phyloP scores from a whole-genome alignment of 2,329 filamentous ascomycete species.

The Fusarium sublunatum region DNA sequence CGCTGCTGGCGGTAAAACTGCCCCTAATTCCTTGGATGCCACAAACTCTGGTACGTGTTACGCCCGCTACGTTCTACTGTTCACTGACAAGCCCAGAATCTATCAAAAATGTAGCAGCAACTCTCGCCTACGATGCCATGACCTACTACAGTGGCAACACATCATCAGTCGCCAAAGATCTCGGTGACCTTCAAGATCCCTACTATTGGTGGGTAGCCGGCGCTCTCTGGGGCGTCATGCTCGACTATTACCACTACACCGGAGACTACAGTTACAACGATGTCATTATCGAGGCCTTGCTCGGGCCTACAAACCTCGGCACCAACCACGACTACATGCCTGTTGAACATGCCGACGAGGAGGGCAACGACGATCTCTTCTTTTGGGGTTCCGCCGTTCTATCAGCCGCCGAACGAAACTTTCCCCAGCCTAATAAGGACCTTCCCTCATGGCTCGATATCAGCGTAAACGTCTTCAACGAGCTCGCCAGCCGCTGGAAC shows the following conservation, averaged over 20 bases:
- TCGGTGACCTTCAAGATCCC: slow-evolving; percentile 72
- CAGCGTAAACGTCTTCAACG: slow-evolving; percentile 77
- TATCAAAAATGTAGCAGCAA: slow-evolving; percentile 69
- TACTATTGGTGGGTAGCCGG: slow-evolving; percentile 78
- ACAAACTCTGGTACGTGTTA: slow-evolving; percentile 30
- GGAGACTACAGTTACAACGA: slow-evolving; percentile 71
- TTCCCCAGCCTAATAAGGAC: slow-evolving; percentile 67
- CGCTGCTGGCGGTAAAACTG: slow-evolving; percentile 27
- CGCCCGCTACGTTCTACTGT: neutral
- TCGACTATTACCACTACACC: slow-evolving; percentile 77
- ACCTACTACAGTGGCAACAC: slow-evolving; percentile 73
- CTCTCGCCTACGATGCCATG: slow-evolving; percentile 70
- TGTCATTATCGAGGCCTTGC: slow-evolving; percentile 67
- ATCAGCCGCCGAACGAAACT: slow-evolving; percentile 75
- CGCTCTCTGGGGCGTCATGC: slow-evolving; percentile 73
- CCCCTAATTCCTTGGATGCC: slow-evolving; percentile 37
- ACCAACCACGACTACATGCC: slow-evolving; percentile 70
- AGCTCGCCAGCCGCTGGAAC: slow-evolving; percentile 77
- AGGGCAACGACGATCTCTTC: slow-evolving; percentile 80
- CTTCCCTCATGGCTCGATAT: slow-evolving; percentile 75
- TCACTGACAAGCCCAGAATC: slow-evolving; percentile 60
- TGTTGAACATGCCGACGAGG: slow-evolving; percentile 64
- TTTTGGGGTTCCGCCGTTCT: slow-evolving; percentile 79
- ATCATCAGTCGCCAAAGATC: slow-evolving; percentile 62
- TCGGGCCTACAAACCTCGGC: slow-evolving; percentile 66